A percentile compares a stretch with the other conserved stretches of the same genome.
Conservation (phyloP, 805 yeast species). For the Barnettozyma californica region DNA sequence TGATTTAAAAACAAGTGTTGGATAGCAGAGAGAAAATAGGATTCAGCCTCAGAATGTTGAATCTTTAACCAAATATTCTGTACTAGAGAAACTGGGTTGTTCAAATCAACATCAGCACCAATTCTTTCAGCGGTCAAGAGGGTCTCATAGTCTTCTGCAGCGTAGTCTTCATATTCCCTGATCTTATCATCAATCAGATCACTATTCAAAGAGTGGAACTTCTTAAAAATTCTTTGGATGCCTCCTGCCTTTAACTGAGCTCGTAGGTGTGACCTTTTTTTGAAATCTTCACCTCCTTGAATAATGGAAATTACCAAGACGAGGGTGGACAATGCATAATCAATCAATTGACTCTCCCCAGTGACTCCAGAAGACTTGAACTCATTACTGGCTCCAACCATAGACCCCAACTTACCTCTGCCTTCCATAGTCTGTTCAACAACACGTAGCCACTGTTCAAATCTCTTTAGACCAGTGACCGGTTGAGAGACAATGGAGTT, state of each 20-base stretch:
- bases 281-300: constrained; percentile 31
- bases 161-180: constrained; percentile 49
- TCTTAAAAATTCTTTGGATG: constrained; percentile 44
- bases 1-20: constrained; percentile 46
- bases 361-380: constrained; percentile 44
- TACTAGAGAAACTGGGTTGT: constrained; percentile 62
- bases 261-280: constrained; percentile 51
- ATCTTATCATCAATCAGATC: constrained; percentile 64
- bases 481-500: constrained; percentile 23
- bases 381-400: constrained; percentile 91
- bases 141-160: constrained; percentile 51
- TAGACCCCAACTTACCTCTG: constrained; percentile 82
- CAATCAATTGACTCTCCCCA: constrained; percentile 59
- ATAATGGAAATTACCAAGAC: constrained; percentile 63
- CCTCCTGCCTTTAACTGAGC: constrained; percentile 56
- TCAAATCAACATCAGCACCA: constrained; percentile 38
- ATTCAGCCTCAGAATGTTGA: constrained; percentile 44
- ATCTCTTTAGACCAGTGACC: constrained; percentile 36
- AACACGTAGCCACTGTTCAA: constrained; percentile 66
- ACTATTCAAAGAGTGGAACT: constrained; percentile 47
- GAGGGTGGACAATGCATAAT: constrained; percentile 67
- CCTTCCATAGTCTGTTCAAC: constrained; percentile 73
- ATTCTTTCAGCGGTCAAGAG: constrained; percentile 30
- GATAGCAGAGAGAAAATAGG: constrained; percentile 44
- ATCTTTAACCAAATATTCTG: constrained; percentile 58